phyloP scores from a whole-genome alignment of 148 eudicot genomes.

The Simmondsia chinensis region DNA sequence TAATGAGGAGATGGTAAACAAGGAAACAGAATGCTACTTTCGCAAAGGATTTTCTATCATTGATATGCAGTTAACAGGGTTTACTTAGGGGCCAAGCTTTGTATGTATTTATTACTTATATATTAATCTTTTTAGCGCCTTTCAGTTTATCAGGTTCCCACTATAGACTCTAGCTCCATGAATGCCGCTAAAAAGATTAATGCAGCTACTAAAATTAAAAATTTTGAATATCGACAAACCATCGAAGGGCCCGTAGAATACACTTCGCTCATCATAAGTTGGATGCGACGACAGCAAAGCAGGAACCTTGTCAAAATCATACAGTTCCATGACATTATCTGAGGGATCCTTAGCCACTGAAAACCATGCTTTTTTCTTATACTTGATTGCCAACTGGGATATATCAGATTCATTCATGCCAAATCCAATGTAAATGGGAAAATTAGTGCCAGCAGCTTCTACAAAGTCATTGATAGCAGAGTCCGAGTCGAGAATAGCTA shows the following conservation, averaged over 20 bases:
- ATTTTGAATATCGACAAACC: constrained; percentile 33
- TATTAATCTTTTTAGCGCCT: no score
- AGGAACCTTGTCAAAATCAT: constrained; percentile 91
- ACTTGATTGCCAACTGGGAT: constrained; percentile 54
- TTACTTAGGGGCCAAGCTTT: no score
- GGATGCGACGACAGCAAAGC: constrained; percentile 79
- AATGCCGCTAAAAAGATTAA: no score
- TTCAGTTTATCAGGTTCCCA: no score
- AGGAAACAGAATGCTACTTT: no score
- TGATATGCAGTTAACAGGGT: no score
- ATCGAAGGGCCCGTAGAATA: constrained; percentile 93
- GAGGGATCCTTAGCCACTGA: constrained; percentile 87
- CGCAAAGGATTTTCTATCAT: no score
- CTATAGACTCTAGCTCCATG: no score
- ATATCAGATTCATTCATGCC: constrained; percentile 73
- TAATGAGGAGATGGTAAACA: no score
- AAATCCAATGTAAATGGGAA: constrained; percentile 84
- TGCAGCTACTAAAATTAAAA: no score
- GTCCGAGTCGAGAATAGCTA: constrained; percentile 62
- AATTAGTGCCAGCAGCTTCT: constrained; percentile 61
- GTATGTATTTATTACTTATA: no score
- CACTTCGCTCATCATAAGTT: constrained; percentile 50
- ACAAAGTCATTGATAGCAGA: constrained; percentile 54
- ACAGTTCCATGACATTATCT: constrained; percentile 55
- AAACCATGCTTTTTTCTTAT: constrained; percentile 96